Percentiles rank a stretch among this genome's conserved stretches.
phyloP scores from a whole-genome alignment of 441 rosid genomes.

The Theobroma grandiflorum region DNA sequence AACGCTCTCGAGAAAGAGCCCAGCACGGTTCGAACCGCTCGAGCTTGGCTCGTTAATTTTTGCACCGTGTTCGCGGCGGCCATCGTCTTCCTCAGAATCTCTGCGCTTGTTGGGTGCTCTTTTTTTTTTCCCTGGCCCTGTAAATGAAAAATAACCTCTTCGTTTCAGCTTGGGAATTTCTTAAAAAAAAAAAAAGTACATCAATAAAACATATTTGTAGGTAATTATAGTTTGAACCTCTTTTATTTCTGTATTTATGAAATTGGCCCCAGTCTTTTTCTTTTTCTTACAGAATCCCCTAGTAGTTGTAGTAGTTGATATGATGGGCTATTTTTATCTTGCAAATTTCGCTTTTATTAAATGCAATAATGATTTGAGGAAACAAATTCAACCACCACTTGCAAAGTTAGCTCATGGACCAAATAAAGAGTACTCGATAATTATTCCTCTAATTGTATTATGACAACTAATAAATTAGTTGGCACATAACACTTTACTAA shows the following conservation, averaged over 20 bases:
- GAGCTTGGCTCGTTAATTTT: constrained; percentile 49
- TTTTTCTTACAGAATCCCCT: background rate
- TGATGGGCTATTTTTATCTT: too few relatives aligned
- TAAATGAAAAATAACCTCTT: background rate
- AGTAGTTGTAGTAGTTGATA: too few relatives aligned
- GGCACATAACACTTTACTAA: too few relatives aligned
- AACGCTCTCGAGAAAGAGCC: constrained; percentile 57
- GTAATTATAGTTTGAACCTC: background rate
- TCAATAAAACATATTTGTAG: background rate
- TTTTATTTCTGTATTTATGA: background rate
- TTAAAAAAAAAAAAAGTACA: background rate
- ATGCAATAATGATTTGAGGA: background rate
- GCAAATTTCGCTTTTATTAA: background rate
- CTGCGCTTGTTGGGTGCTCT: constrained; percentile 2
- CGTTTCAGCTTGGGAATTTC: background rate
- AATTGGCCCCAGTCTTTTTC: background rate
- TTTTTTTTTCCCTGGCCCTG: background rate
- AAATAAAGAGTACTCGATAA: too few relatives aligned
- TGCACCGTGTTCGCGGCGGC: constrained; percentile 63
- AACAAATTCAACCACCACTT: background rate
- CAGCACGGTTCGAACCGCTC: constrained; percentile 44
- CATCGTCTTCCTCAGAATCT: constrained; percentile 47
- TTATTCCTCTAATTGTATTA: too few relatives aligned
- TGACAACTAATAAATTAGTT: too few relatives aligned
- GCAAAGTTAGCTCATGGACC: background rate